Base-by-base conservation (phyloP, 768 basidiomycete genomes). In the Lentinula boryana region DNA sequence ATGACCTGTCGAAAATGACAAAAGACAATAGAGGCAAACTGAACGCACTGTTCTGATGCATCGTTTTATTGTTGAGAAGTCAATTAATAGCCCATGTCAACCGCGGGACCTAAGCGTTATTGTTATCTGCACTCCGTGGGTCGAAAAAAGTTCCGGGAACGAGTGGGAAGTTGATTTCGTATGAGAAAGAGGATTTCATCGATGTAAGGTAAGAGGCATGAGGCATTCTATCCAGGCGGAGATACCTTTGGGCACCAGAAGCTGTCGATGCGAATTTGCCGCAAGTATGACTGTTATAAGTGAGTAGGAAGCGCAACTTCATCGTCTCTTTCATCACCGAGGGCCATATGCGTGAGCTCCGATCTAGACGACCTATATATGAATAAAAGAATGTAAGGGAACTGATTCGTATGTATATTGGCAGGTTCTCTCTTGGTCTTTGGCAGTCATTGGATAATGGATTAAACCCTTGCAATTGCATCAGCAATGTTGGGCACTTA, bases 1-100 rank as follows among this genome's bases (percentile, higher is more conserved):
- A 40, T 31, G 51, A 9, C n/a, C n/a, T 41, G 54, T 4, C 56
- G 27, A 12, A 35, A 57, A 54, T 15, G 32, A 40, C 35, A 57
- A 57, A 57, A 57, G 41, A 57, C 56, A 57, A 57, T 57, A 57
- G 53, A 18, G n/a, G 32, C 38, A 33, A 5, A 13, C n/a, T 56
- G n/a, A 18, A 43, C 23, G 21, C 41, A 41, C 15, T 27, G 9
- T 31, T 27, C 9, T 38, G 56, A n/a, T 44, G 40, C 10, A 23
- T 43, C 27, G n/a, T 32, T 57, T 8, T 57, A 57, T 57, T 57
- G 56, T 57, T n/a, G 27, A 56, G 35, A 44, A 23, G 36, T 41
- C 21, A 38, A 43, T 5, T 33, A 7, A 44, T 21, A 12, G 23
- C 13, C 36, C 51, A 52, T 52, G 51, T 52, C 51, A 36, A 52